phyloP scores from a whole-genome alignment of 106 monocot species.

The Phalaenopsis aphrodite region DNA sequence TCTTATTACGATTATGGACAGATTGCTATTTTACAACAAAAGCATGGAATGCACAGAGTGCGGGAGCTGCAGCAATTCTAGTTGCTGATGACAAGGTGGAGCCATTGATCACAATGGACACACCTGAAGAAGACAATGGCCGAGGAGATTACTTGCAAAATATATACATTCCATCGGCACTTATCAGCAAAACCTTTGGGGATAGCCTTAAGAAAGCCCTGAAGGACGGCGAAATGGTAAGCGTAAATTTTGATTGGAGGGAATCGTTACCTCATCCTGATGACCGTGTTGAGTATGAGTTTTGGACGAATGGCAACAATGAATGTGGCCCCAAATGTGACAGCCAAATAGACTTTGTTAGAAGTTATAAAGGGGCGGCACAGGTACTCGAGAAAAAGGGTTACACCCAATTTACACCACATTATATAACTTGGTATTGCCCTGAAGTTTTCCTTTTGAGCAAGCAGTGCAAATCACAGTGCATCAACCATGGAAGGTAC shows the following conservation, averaged over 20 bases:
- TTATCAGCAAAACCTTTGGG: slow-evolving; percentile 45
- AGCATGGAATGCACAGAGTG: slow-evolving; percentile 65
- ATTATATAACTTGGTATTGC: slow-evolving; percentile 88
- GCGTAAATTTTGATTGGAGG: slow-evolving; percentile 70
- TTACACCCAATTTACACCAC: slow-evolving; percentile 69
- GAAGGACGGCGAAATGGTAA: slow-evolving; percentile 45
- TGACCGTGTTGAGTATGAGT: slow-evolving; percentile 75
- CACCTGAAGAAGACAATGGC: slow-evolving; percentile 37
- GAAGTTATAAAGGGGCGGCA: slow-evolving; percentile 64
- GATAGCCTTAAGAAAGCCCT: slow-evolving; percentile 58
- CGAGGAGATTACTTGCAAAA: slow-evolving; percentile 31
- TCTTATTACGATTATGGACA: slow-evolving; percentile 7
- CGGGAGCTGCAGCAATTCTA: slow-evolving; percentile 59
- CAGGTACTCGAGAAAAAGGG: slow-evolving; percentile 71
- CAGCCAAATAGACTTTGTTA: slow-evolving; percentile 79
- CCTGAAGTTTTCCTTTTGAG: slow-evolving; percentile 55
- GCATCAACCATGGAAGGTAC: slow-evolving; percentile 79
- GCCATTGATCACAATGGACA: slow-evolving; percentile 74
- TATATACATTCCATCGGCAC: slow-evolving; percentile 55
- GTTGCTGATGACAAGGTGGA: slow-evolving; percentile 58
- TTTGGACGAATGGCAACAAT: slow-evolving; percentile 82
- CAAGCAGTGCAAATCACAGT: slow-evolving; percentile 89
- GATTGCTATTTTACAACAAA: slow-evolving; percentile 65
- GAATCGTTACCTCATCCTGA: slow-evolving; percentile 84
- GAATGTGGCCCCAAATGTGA: slow-evolving; percentile 79